phyloP scores from a whole-genome alignment of 2,329 filamentous ascomycete species.

The Cercospora janseana region DNA sequence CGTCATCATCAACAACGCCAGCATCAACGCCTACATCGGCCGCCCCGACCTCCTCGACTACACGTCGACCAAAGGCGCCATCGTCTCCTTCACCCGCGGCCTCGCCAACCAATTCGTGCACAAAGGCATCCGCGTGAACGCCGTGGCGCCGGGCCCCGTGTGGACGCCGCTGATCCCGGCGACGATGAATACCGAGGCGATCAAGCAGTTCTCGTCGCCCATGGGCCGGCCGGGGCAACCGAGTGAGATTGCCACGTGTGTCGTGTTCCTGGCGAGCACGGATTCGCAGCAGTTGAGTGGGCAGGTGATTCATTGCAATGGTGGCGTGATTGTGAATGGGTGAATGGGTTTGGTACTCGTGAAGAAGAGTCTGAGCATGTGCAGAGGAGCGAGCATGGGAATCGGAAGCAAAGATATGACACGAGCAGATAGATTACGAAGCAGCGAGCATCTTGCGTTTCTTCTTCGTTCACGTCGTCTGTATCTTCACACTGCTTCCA shows the following conservation, averaged over 20 bases:
- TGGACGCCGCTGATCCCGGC: conserved; percentile 74
- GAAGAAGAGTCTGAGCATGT: too few species aligned
- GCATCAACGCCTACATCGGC: conserved; percentile 79
- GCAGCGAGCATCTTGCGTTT: too few species aligned
- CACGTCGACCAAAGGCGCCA: conserved; percentile 74
- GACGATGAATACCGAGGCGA: conserved; percentile 68
- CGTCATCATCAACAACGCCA: conserved; percentile 82
- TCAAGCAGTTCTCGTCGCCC: conserved; percentile 69
- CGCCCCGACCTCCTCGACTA: conserved; percentile 79
- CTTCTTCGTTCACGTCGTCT: too few species aligned
- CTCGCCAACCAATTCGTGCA: conserved; percentile 71
- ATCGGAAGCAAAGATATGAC: neutral
- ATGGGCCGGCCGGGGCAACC: conserved; percentile 78
- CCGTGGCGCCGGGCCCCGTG: conserved; percentile 73
- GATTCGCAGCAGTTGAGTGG: conserved; percentile 74
- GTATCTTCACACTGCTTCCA: too few species aligned
- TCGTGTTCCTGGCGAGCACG: conserved; percentile 73
- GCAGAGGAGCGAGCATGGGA: neutral
- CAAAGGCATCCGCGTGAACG: conserved; percentile 73
- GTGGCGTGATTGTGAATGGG: conserved; percentile 56
- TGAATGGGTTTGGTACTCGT: conserved; percentile 9
- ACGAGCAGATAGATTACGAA: too few species aligned
- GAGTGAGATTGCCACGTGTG: conserved; percentile 76
- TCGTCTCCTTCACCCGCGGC: conserved; percentile 74
- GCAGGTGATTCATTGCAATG: conserved; percentile 66